These are phyloP conservation scores for Suhomyces sp. DNA, from an alignment of 805 yeast species.

Conservation along the genomic window DNA sequence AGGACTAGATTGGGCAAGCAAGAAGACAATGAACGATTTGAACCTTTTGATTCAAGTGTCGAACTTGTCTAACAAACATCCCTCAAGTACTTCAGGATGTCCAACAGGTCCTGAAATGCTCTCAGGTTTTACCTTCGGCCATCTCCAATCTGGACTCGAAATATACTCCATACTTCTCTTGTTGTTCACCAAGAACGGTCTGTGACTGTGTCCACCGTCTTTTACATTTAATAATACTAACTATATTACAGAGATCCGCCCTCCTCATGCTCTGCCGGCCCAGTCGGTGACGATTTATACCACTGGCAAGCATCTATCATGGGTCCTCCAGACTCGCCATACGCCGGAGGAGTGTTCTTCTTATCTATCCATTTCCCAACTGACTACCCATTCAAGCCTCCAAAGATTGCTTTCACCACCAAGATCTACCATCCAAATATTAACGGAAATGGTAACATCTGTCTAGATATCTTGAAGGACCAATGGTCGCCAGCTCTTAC, in stretches of 20 bases:
- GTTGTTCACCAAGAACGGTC: too few relatives aligned
- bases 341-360: constrained; percentile 91
- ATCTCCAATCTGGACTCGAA: too few relatives aligned
- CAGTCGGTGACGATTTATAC: constrained; percentile 95
- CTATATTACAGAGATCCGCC: constrained; percentile 81
- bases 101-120: too few relatives aligned
- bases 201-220: too few relatives aligned
- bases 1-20: too few relatives aligned
- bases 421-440: constrained; percentile 97
- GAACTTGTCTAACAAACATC: too few relatives aligned
- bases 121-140: too few relatives aligned
- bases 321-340: constrained; percentile 96
- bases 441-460: constrained; percentile 92
- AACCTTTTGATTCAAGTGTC: too few relatives aligned
- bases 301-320: constrained; percentile 99
- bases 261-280: constrained; percentile 98
- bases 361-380: constrained; percentile 97
- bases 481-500: constrained; percentile 99
- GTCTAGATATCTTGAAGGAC: constrained; percentile 94
- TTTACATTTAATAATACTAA: constrained; percentile 12
- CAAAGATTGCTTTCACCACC: constrained; percentile 84
- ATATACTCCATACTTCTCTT: too few relatives aligned
- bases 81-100: too few relatives aligned
- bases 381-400: constrained; percentile 98
- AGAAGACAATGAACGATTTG: too few relatives aligned